A percentile compares a stretch with the other conserved stretches of the same genome.
These are phyloP conservation scores for Polygonum aviculare DNA, from an alignment of 148 eudicot species.

Conservation along the genomic window DNA sequence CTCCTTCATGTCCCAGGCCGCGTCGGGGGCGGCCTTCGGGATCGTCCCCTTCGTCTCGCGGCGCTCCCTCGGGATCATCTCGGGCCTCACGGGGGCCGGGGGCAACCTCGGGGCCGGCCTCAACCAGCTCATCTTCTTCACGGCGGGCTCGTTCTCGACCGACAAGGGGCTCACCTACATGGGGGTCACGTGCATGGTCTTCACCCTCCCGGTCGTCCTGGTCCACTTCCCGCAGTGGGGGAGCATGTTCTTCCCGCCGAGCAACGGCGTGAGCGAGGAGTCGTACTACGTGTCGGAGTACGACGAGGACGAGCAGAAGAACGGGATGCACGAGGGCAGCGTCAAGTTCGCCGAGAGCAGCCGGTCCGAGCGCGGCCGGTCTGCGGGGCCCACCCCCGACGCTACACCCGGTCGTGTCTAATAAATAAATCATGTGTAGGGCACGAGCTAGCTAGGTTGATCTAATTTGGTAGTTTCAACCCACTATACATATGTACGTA, in stretches of 20 bases:
- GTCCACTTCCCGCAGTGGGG: constrained; percentile 65
- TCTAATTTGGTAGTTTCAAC: not conserved
- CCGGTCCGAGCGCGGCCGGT: constrained; percentile 28
- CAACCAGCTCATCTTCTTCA: constrained; percentile 44
- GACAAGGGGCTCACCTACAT: constrained; percentile 28
- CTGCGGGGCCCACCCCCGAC: constrained; percentile 18
- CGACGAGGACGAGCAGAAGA: constrained; percentile 26
- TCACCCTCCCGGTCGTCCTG: constrained; percentile 35
- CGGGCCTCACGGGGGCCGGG: constrained; percentile 46
- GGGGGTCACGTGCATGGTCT: constrained; percentile 38
- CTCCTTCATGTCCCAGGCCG: constrained; percentile 45
- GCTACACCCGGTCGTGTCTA: constrained; percentile 13
- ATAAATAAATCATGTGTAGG: not conserved
- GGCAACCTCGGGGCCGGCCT: constrained; percentile 45
- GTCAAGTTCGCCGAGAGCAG: constrained; percentile 40
- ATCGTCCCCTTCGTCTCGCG: constrained; percentile 52
- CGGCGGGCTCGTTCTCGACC: constrained; percentile 11
- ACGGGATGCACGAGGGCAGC: constrained; percentile 50
- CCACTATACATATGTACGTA: not conserved
- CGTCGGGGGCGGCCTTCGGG: constrained; percentile 49
- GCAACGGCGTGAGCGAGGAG: constrained; percentile 25
- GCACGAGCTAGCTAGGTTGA: not conserved
- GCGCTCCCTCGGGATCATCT: constrained; percentile 38
- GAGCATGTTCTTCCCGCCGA: constrained; percentile 33
- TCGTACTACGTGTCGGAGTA: constrained; percentile 36